Evolutionary conservation across 768 basidiomycete species (phyloP).

Genomic region (Clitopilus passeckerianus): DNA sequence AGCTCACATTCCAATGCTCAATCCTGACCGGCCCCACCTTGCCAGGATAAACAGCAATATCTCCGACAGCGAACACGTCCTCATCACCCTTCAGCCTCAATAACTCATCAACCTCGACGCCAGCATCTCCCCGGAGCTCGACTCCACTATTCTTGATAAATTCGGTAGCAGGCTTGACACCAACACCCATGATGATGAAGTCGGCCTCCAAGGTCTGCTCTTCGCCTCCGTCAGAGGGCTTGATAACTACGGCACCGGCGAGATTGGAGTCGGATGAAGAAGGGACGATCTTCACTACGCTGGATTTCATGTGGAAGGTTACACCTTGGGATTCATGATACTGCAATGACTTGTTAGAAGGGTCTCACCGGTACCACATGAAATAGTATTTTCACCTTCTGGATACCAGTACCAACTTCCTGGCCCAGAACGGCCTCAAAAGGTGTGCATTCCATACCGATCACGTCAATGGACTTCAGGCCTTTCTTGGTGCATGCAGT

Average conservation of each 20-base stretch:
- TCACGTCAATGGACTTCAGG: slow-evolving; percentile 76
- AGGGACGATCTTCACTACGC: slow-evolving; percentile 64
- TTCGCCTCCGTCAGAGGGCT: slow-evolving; percentile 13
- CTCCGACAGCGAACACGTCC: slow-evolving; percentile 72
- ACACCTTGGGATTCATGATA: slow-evolving; percentile 80
- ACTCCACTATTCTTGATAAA: slow-evolving; percentile 72
- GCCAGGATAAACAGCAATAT: slow-evolving; percentile 75
- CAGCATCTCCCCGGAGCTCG: slow-evolving; percentile 69
- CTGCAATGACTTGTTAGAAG: slow-evolving; percentile 25
- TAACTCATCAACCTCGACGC: slow-evolving; percentile 72
- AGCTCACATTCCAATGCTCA: slow-evolving; percentile 86
- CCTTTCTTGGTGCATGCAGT: slow-evolving; percentile 68
- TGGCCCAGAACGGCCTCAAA: slow-evolving; percentile 81
- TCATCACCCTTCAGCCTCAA: slow-evolving; percentile 46
- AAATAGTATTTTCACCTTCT: slow-evolving; percentile 45
- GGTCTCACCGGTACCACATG: not conserved
- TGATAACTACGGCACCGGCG: slow-evolving; percentile 64
- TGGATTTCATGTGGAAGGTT: slow-evolving; percentile 75
- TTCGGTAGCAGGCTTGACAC: slow-evolving; percentile 77
- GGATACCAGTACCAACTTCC: slow-evolving; percentile 71
- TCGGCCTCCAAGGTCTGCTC: slow-evolving; percentile 66
- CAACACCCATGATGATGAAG: slow-evolving; percentile 81
- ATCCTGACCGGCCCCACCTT: slow-evolving; percentile 54
- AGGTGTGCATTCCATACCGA: slow-evolving; percentile 79
- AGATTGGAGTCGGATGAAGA: slow-evolving; percentile 43